Conservation (phyloP, 768 basidiomycete species). For the Austroboletus eburneus region DNA sequence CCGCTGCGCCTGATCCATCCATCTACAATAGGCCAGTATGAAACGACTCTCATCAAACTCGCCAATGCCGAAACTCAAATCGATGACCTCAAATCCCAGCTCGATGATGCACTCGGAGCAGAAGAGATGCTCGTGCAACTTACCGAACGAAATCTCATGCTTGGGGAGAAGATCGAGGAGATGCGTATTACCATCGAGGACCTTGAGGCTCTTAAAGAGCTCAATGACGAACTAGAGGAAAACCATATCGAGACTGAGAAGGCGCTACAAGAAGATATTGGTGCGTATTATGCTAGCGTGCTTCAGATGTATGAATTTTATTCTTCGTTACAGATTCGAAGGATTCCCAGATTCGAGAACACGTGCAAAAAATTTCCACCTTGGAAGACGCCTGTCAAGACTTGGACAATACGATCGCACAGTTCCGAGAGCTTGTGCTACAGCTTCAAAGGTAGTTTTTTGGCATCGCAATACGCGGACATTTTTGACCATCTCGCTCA, state of each 20-base stretch:
- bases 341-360: conserved; percentile 68
- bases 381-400: conserved; percentile 82
- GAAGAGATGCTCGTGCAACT: conserved; percentile 96
- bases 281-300: conserved; percentile 38
- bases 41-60: conserved; percentile 73
- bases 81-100: conserved; percentile 88
- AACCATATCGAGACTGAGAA: conserved; percentile 94
- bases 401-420: conserved; percentile 80
- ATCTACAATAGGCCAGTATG: conserved; percentile 67
- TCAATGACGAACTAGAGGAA: conserved; percentile 96
- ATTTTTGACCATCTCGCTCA: conserved; percentile 29
- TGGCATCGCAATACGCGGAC: conserved; percentile 4
- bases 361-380: conserved; percentile 54
- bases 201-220: conserved; percentile 90
- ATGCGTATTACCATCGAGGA: conserved; percentile 97
- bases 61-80: conserved; percentile 88
- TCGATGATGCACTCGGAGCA: conserved; percentile 92
- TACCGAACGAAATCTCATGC: conserved; percentile 88
- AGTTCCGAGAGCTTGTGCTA: conserved; percentile 90
- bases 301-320: neutral
- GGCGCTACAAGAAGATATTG: conserved; percentile 82
- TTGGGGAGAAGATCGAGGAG: conserved; percentile 98
- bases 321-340: conserved; percentile 51
- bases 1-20: conserved; percentile 3
- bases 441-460: conserved; percentile 68